phyloP scores from a whole-genome alignment of 1,139 yeast species.

The Pneumocystis murina region DNA sequence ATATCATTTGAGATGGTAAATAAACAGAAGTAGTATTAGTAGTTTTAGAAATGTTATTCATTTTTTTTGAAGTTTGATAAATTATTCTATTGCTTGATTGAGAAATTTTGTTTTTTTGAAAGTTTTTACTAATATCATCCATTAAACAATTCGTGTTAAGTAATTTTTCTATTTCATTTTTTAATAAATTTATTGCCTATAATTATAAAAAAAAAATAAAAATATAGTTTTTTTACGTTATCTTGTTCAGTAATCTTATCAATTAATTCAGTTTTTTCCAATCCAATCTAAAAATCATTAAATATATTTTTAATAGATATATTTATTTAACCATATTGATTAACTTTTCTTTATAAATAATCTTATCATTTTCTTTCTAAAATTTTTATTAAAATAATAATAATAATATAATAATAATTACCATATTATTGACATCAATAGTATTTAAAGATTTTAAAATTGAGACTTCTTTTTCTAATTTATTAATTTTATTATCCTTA shows the following conservation, averaged over 20 bases:
- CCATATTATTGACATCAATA: not conserved
- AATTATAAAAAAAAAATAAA: not conserved
- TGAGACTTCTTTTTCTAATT: not conserved
- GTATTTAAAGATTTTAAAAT: not conserved
- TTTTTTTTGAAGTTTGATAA: not conserved
- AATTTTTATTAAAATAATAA: not conserved
- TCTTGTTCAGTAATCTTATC: not conserved
- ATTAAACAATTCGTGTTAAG: not conserved
- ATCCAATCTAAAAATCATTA: not conserved
- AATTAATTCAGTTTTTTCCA: not conserved
- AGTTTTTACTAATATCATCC: not conserved
- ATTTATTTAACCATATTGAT: not conserved
- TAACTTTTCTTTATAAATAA: not conserved
- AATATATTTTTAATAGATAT: not conserved
- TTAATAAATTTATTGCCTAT: not conserved
- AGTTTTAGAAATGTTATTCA: not conserved
- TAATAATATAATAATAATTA: not conserved
- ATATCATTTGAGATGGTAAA: not conserved
- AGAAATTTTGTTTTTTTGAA: not conserved
- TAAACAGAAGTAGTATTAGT: not conserved
- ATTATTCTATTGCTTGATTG: not conserved
- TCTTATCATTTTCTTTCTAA: not conserved
- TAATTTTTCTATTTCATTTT: not conserved
- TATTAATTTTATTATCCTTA: conserved; percentile 1
- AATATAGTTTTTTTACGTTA: not conserved